Percentiles rank a stretch among this genome's conserved stretches.
These are phyloP conservation scores for Plenodomus tracheiphilus DNA, from an alignment of 2,329 filamentous ascomycete species.

Conservation along the genomic window DNA sequence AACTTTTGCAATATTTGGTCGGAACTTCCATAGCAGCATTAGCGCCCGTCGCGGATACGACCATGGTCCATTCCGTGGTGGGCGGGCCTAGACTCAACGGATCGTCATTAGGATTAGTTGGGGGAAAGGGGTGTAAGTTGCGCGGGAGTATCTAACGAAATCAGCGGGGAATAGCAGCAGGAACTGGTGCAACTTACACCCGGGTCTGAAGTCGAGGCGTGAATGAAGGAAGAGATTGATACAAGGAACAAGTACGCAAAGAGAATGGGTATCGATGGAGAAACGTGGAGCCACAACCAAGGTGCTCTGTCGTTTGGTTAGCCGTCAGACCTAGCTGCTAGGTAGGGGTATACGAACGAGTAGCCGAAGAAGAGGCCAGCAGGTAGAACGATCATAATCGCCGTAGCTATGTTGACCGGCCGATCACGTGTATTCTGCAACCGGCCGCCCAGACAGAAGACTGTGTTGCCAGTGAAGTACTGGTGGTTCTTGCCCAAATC, in stretches of 20 bases:
- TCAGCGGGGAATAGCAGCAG: conserved; percentile 16
- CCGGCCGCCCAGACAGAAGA: conserved; percentile 84
- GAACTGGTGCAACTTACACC: conserved; percentile 67
- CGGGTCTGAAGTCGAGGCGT: conserved; percentile 89
- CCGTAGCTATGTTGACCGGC: conserved; percentile 88
- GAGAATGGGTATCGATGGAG: conserved; percentile 82
- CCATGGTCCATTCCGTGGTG: conserved; percentile 91
- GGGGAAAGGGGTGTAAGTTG: conserved; percentile 88
- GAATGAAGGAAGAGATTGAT: conserved; percentile 89
- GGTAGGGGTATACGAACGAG: conserved; percentile 56
- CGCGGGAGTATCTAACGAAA: conserved; percentile 77
- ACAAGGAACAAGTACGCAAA: conserved; percentile 93
- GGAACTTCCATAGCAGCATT: conserved; percentile 96
- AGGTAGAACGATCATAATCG: conserved; percentile 76
- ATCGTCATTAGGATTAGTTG: conserved; percentile 73
- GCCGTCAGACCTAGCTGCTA: conserved; percentile 20
- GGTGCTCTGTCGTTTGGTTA: conserved; percentile 57
- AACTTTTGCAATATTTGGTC: conserved; percentile 97
- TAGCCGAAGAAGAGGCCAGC: conserved; percentile 81
- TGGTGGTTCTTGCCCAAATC: conserved; percentile 76
- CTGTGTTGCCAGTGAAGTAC: conserved; percentile 91
- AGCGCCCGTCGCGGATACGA: conserved; percentile 73
- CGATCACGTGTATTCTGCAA: conserved; percentile 85
- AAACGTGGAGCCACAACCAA: conserved; percentile 84
- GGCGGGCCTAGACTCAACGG: conserved; percentile 79